Evolutionary conservation across 164 flowering plant species (phyloP).

Genomic region (Kingdonia uniflora): DNA sequence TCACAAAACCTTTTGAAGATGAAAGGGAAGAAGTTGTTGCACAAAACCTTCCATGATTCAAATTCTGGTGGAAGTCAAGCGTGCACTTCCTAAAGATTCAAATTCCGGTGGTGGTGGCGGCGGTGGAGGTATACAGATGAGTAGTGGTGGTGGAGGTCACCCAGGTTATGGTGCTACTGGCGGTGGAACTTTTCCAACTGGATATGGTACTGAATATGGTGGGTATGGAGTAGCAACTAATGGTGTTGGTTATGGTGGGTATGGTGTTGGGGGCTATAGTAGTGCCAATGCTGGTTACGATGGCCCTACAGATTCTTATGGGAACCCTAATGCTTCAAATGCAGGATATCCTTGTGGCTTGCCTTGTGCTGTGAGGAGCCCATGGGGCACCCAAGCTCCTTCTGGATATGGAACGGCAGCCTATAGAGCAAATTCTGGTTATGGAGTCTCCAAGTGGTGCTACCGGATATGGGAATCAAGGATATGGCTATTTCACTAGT

Average conservation of each 20-base stretch:
- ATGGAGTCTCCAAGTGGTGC: conserved; percentile 57
- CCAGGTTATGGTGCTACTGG: conserved; percentile 72
- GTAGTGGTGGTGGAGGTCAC: conserved; percentile 56
- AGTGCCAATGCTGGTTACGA: conserved; percentile 56
- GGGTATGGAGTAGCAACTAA: conserved; percentile 67
- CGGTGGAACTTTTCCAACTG: conserved; percentile 57
- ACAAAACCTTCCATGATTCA: conserved; percentile 73
- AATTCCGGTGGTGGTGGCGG: too few relatives aligned
- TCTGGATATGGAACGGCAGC: too few relatives aligned
- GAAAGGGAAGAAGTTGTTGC: conserved; percentile 80
- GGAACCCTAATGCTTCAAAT: conserved; percentile 54
- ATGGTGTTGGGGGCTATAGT: conserved; percentile 54
- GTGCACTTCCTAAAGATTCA: too few relatives aligned
- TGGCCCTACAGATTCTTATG: conserved; percentile 68
- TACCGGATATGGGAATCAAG: too few relatives aligned
- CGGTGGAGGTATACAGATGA: conserved; percentile 37
- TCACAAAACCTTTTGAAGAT: too few relatives aligned
- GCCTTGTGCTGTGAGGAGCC: conserved; percentile 53
- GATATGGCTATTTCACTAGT: conserved; percentile 16
- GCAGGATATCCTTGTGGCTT: conserved; percentile 68
- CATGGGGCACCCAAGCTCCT: too few relatives aligned
- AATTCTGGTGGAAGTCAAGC: too few relatives aligned
- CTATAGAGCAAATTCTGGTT: conserved; percentile 47
- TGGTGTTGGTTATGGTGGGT: conserved; percentile 79
- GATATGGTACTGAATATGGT: conserved; percentile 73